Percentiles rank a stretch among this genome's conserved stretches.
Conservation (phyloP, 1,284 basidiomycete genomes). For the Bjerkandera adusta region DNA sequence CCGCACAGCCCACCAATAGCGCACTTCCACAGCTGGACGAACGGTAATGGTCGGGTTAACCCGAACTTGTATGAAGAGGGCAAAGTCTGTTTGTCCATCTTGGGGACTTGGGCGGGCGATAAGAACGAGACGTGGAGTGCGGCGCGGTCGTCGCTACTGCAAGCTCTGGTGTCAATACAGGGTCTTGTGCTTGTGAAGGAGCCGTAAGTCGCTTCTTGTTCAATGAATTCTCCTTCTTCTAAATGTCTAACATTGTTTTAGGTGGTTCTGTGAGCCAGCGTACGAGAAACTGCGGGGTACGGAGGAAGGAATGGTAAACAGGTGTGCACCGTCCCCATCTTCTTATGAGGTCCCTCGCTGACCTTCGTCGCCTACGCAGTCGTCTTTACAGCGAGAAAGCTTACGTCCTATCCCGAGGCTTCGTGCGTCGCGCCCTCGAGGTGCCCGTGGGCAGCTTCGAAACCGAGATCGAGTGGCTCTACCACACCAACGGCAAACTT, state of each 20-base stretch:
- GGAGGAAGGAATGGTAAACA: conserved; percentile 85
- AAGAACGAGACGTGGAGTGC: conserved; percentile 84
- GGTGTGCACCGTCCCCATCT: conserved; percentile 32
- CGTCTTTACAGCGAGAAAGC: conserved; percentile 91
- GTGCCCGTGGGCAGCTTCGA: conserved; percentile 72
- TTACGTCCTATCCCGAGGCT: conserved; percentile 86
- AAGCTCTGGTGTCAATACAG: conserved; percentile 92
- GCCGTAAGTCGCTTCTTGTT: conserved; percentile 52
- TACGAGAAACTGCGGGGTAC: conserved; percentile 90
- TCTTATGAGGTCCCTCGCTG: not conserved
- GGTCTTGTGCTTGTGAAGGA: conserved; percentile 90
- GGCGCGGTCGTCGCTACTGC: conserved; percentile 79
- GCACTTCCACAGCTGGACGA: conserved; percentile 92
- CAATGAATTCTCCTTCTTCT: not conserved
- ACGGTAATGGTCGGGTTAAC: conserved; percentile 85
- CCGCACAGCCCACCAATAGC: conserved; percentile 86
- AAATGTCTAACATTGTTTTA: no score
- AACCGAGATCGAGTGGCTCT: conserved; percentile 74
- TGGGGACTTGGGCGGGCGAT: conserved; percentile 92
- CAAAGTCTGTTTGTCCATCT: conserved; percentile 89
- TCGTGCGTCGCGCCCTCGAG: conserved; percentile 84
- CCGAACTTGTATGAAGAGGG: conserved; percentile 95
- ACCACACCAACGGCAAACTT: conserved; percentile 64
- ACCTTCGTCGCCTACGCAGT: conserved; percentile 37
- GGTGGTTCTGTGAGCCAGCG: conserved; percentile 90